Evolutionary conservation across 1,284 basidiomycete genomes (phyloP).

Genomic region (Malassezia restricta): DNA sequence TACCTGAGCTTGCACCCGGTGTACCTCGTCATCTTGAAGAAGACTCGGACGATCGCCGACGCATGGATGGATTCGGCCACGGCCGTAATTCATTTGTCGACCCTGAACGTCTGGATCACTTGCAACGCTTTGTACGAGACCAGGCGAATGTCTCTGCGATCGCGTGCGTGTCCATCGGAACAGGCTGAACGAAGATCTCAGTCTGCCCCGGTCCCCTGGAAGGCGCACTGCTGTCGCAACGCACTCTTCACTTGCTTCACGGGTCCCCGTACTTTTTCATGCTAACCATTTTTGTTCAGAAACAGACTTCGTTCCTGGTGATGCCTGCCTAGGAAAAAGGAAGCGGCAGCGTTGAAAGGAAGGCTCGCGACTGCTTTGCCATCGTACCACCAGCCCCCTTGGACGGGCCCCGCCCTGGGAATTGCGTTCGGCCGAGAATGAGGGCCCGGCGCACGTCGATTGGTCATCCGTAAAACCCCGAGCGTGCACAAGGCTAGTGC

Average conservation of each 20-base stretch:
- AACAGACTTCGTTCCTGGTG: background rate
- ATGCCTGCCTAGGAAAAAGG: background rate
- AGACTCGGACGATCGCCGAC: no score
- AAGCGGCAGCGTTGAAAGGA: no score
- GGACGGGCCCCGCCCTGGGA: no score
- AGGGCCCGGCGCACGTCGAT: conserved; percentile 1
- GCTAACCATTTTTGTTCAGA: conserved; percentile 14
- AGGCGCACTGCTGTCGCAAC: no score
- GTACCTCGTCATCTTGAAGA: no score
- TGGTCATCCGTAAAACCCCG: conserved; percentile 19
- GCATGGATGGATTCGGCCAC: no score
- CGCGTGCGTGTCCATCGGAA: background rate
- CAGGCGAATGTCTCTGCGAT: no score
- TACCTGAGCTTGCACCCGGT: background rate
- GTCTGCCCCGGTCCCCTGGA: background rate
- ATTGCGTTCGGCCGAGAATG: conserved; percentile 9
- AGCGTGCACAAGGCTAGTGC: background rate
- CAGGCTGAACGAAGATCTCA: background rate
- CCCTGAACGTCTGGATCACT: no score
- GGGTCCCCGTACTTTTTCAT: conserved; percentile 1
- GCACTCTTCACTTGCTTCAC: background rate
- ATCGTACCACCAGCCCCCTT: no score
- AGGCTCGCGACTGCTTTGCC: no score
- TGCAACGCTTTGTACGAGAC: no score
- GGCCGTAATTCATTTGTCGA: no score